These are phyloP conservation scores for Termitomyces sp. DNA, from an alignment of 768 basidiomycete genomes.

Conservation along the genomic window DNA sequence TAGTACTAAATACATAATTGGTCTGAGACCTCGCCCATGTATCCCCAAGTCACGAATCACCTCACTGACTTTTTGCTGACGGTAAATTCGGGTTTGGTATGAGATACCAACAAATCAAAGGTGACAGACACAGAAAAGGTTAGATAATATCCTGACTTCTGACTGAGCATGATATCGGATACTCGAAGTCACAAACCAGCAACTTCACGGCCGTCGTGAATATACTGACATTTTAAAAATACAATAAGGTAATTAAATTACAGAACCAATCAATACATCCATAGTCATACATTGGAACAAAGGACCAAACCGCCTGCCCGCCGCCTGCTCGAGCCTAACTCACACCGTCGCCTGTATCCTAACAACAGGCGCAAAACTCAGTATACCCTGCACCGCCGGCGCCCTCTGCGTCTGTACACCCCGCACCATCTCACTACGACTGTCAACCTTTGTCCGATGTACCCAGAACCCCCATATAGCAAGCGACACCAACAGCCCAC, in stretches of 20 bases:
- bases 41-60: no score
- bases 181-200: no score
- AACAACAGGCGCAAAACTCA: slow-evolving; percentile 2
- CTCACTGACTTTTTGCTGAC: no score
- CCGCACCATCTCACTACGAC: not conserved
- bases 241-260: not conserved
- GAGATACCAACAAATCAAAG: no score
- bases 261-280: not conserved
- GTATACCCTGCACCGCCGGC: not conserved
- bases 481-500: slow-evolving; percentile 39
- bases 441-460: slow-evolving; percentile 4
- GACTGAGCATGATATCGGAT: no score
- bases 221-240: no score
- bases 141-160: no score
- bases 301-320: not conserved
- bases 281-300: not conserved
- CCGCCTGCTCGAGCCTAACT: not conserved
- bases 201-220: no score
- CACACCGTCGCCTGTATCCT: slow-evolving; percentile 4
- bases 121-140: no score
- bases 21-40: no score
- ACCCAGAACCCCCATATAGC: slow-evolving; percentile 43
- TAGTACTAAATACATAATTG: no score
- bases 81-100: no score
- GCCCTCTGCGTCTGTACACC: not conserved